Conservation (phyloP, 2,329 filamentous ascomycete species). For the Colletotrichum falcatum region DNA sequence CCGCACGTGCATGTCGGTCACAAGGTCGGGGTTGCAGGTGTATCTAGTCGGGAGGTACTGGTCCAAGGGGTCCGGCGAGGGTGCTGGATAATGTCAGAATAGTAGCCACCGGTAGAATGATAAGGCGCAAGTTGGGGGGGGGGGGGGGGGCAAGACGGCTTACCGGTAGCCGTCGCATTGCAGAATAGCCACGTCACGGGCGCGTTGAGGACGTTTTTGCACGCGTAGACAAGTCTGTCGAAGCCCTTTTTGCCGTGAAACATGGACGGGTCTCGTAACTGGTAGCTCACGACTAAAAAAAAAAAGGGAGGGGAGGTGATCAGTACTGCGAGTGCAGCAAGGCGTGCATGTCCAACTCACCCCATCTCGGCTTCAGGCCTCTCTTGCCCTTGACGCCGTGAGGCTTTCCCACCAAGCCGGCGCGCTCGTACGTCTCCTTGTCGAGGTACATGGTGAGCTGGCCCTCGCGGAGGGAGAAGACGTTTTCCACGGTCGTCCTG, state of each 20-base stretch:
- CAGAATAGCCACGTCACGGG: slow-evolving; percentile 83
- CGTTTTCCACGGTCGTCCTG: slow-evolving; percentile 74
- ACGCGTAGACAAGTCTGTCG: slow-evolving; percentile 81
- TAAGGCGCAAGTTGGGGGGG: no score
- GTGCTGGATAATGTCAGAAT: slow-evolving; percentile 53
- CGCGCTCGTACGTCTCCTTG: slow-evolving; percentile 83
- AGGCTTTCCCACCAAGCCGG: slow-evolving; percentile 81
- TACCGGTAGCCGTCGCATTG: slow-evolving; percentile 66
- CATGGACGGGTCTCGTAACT: slow-evolving; percentile 82
- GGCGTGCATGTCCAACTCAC: slow-evolving; percentile 59
- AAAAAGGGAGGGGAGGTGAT: slow-evolving; percentile 37
- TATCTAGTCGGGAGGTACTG: slow-evolving; percentile 58
- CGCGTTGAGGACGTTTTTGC: slow-evolving; percentile 78
- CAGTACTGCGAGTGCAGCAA: slow-evolving; percentile 40
- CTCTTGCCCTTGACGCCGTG: slow-evolving; percentile 69
- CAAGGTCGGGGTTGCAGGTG: slow-evolving; percentile 51
- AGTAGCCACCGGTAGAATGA: slow-evolving; percentile 32
- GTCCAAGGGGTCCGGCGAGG: slow-evolving; percentile 62
- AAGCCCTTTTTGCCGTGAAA: slow-evolving; percentile 86
- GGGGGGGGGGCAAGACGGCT: not conserved
- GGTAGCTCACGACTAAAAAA: slow-evolving; percentile 76
- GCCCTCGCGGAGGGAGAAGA: slow-evolving; percentile 78
- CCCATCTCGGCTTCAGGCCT: slow-evolving; percentile 76
- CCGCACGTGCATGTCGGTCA: slow-evolving; percentile 44
- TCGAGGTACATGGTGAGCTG: slow-evolving; percentile 81